phyloP scores from a whole-genome alignment of 2,329 filamentous ascomycete species.

The Claviceps sp. region DNA sequence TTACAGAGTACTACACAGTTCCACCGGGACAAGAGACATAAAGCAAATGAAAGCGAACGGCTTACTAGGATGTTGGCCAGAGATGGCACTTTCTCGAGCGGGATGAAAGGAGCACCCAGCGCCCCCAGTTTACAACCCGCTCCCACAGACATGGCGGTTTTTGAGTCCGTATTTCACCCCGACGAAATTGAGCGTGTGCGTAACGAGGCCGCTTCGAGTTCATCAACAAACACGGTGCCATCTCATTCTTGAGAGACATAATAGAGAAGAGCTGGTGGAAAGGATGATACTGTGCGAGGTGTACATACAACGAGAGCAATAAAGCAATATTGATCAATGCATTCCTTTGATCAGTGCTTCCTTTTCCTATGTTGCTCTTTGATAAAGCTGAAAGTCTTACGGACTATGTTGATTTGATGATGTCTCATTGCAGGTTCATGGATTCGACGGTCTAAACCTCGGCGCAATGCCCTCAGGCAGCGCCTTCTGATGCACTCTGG shows the following conservation, averaged over 20 bases:
- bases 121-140: slow-evolving; percentile 15
- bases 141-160: slow-evolving; percentile 37
- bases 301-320: no score
- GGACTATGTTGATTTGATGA: no score
- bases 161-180: slow-evolving; percentile 36
- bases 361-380: no score
- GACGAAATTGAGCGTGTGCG: slow-evolving; percentile 36
- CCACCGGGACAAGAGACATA: slow-evolving; percentile 26
- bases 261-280: neutral
- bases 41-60: slow-evolving; percentile 25
- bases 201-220: slow-evolving; percentile 40
- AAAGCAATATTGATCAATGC: no score
- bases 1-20: no score
- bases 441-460: no score
- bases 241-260: slow-evolving; percentile 10
- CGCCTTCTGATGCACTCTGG: no score
- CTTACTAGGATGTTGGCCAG: no score
- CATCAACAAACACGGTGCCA: slow-evolving; percentile 39
- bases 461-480: no score
- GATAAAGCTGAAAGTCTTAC: no score
- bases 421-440: no score
- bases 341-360: no score
- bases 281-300: neutral
- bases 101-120: slow-evolving; percentile 19
- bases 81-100: slow-evolving; percentile 1